Conservation (phyloP, 1,284 basidiomycete genomes). For the Pascua guehoae region DNA sequence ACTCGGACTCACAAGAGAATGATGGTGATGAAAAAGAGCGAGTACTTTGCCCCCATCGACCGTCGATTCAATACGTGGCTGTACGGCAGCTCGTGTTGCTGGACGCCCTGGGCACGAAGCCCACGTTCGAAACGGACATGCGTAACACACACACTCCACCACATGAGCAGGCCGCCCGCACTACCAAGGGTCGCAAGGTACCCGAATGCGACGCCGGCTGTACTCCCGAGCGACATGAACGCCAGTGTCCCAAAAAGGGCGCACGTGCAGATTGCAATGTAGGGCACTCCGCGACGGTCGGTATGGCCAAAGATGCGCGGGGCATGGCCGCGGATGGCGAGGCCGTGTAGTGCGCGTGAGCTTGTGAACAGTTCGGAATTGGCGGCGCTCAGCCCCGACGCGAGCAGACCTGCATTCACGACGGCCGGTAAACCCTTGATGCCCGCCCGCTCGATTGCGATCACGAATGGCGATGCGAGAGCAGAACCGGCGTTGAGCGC, state of each 20-base stretch:
- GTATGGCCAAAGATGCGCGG: conserved; percentile 23
- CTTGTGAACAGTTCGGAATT: conserved; percentile 35
- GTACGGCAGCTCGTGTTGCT: conserved; percentile 2
- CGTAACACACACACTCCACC: conserved; percentile 55
- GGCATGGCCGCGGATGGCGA: conserved; percentile 31
- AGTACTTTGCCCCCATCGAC: neutral
- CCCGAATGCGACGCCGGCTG: conserved; percentile 65
- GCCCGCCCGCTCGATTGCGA: conserved; percentile 42
- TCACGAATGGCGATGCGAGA: conserved; percentile 29
- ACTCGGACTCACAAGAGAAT: neutral
- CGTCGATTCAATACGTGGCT: neutral
- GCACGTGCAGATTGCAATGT: conserved; percentile 62
- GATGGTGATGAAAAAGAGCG: conserved; percentile 1
- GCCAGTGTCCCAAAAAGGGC: conserved; percentile 59
- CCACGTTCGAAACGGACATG: conserved; percentile 32
- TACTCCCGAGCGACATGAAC: conserved; percentile 58
- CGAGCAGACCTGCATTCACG: conserved; percentile 42
- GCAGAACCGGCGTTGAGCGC: conserved; percentile 14
- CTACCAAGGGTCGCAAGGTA: conserved; percentile 67
- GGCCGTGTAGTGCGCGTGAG: conserved; percentile 27
- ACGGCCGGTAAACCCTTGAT: conserved; percentile 42
- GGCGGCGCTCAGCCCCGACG: conserved; percentile 44
- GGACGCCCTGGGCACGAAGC: conserved; percentile 23
- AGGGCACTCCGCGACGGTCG: conserved; percentile 28
- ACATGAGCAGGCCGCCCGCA: conserved; percentile 58